A percentile compares a stretch with the other conserved stretches of the same genome.
Conservation (phyloP, 768 basidiomycete genomes). For the Tylopilus felleus region DNA sequence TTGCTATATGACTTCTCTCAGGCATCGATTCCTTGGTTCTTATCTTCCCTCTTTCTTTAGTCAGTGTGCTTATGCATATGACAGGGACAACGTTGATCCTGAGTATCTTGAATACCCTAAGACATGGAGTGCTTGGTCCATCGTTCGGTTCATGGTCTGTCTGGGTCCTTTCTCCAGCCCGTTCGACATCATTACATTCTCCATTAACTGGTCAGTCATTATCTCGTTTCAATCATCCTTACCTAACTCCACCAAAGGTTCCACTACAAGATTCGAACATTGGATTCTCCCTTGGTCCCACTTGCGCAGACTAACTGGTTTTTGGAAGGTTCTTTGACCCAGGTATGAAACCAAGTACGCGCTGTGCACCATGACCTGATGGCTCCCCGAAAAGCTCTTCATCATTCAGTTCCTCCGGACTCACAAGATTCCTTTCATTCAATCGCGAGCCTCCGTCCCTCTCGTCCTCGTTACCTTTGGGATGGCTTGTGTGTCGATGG, state of each 20-base stretch:
- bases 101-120: conserved; percentile 33
- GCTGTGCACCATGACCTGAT: not conserved
- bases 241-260: conserved; percentile 21
- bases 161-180: conserved; percentile 36
- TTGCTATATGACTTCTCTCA: conserved; percentile 37
- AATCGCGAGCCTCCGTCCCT: conserved; percentile 28
- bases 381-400: conserved; percentile 21
- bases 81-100: conserved; percentile 37
- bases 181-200: conserved; percentile 32
- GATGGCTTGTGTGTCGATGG: conserved; percentile 31
- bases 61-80: conserved; percentile 3
- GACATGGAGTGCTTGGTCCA: conserved; percentile 34
- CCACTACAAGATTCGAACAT: conserved; percentile 28
- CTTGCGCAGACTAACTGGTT: conserved; percentile 38
- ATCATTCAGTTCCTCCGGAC: conserved; percentile 34
- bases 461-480: conserved; percentile 31
- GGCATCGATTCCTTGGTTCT: conserved; percentile 35
- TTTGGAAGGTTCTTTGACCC: conserved; percentile 35
- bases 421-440: conserved; percentile 30
- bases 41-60: not conserved
- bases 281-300: conserved; percentile 27
- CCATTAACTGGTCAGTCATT: conserved; percentile 30
- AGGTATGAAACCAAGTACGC: conserved; percentile 21
- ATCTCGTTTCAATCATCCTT: not conserved
- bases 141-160: conserved; percentile 35